Conservation (phyloP, 2,329 filamentous ascomycete genomes). For the Ophiostoma pallidulum region DNA sequence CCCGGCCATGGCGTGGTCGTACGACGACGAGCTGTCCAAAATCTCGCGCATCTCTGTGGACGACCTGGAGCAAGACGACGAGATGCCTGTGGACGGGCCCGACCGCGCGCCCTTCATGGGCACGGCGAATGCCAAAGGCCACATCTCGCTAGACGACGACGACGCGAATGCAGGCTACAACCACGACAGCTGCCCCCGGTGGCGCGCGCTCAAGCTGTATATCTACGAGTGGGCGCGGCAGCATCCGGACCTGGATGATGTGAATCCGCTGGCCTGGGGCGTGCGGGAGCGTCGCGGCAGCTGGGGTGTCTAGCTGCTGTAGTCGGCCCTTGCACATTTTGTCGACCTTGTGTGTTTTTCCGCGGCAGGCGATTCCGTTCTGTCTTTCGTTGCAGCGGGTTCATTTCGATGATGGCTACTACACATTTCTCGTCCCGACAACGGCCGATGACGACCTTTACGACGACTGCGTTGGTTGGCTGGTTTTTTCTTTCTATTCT, state of each 20-base stretch:
- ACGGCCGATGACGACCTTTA: too few species aligned
- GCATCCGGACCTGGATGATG: conserved; percentile 61
- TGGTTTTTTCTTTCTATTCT: too few species aligned
- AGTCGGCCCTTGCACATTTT: too few species aligned
- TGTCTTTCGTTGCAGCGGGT: too few species aligned
- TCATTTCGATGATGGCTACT: too few species aligned
- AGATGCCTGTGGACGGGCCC: conserved; percentile 37
- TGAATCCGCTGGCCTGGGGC: conserved; percentile 56
- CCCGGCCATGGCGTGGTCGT: conserved; percentile 71
- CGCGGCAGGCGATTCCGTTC: too few species aligned
- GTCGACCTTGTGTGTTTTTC: conserved; percentile 11
- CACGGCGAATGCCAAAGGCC: conserved; percentile 49
- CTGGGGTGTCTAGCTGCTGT: conserved; percentile 50
- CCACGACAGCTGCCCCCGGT: conserved; percentile 55
- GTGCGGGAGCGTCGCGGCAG: conserved; percentile 58
- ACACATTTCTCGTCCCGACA: too few species aligned
- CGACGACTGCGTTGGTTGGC: too few species aligned
- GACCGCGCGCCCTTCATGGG: too few species aligned
- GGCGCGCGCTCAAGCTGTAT: conserved; percentile 76
- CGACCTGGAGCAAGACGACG: conserved; percentile 65
- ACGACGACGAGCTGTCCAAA: conserved; percentile 75
- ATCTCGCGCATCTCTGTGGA: conserved; percentile 62
- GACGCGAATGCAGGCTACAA: too few species aligned
- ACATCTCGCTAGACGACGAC: conserved; percentile 59
- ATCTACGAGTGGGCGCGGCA: conserved; percentile 85